Evolutionary conservation across 2,329 filamentous ascomycete species (phyloP).

Genomic region (Trichoderma hamatum): DNA sequence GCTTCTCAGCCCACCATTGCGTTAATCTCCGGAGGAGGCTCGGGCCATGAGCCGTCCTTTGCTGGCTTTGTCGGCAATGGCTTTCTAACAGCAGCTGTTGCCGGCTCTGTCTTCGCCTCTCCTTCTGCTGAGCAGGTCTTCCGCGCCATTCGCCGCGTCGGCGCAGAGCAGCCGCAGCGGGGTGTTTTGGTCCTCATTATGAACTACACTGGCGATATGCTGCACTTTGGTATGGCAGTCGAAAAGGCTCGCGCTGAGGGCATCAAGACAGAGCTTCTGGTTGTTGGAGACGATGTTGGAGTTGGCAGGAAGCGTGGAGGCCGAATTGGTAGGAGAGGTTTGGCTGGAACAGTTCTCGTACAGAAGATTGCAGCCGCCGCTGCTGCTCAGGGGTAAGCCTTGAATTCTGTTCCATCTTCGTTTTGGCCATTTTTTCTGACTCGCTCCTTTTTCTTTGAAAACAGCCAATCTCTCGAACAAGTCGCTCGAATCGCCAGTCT

Average conservation of each 20-base stretch:
- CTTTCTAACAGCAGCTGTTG: slow-evolving; percentile 68
- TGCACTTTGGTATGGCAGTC: slow-evolving; percentile 75
- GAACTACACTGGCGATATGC: slow-evolving; percentile 73
- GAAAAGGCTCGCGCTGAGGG: slow-evolving; percentile 68
- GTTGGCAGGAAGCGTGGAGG: slow-evolving; percentile 67
- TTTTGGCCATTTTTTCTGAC: neutral
- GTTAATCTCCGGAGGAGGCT: slow-evolving; percentile 63
- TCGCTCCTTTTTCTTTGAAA: neutral
- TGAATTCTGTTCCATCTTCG: neutral
- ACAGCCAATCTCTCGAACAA: slow-evolving; percentile 45
- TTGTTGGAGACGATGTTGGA: slow-evolving; percentile 74
- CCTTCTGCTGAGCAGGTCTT: slow-evolving; percentile 74
- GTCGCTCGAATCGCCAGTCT: slow-evolving; percentile 45
- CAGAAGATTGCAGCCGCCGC: slow-evolving; percentile 67
- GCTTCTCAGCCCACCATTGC: slow-evolving; percentile 30
- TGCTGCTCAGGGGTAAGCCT: slow-evolving; percentile 42
- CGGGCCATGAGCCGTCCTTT: slow-evolving; percentile 74
- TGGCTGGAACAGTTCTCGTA: slow-evolving; percentile 67
- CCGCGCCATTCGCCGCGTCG: slow-evolving; percentile 63
- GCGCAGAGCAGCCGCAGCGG: slow-evolving; percentile 51
- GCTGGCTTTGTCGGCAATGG: slow-evolving; percentile 71
- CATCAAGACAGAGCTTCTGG: slow-evolving; percentile 67
- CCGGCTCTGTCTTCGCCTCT: slow-evolving; percentile 75
- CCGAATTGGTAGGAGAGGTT: slow-evolving; percentile 72
- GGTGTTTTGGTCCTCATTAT: slow-evolving; percentile 73